A percentile compares a stretch with the other conserved stretches of the same genome.
Evolutionary conservation across 192 early-diverging fungal genomes (phyloP).

Genomic region (Coemansia sp.): DNA sequence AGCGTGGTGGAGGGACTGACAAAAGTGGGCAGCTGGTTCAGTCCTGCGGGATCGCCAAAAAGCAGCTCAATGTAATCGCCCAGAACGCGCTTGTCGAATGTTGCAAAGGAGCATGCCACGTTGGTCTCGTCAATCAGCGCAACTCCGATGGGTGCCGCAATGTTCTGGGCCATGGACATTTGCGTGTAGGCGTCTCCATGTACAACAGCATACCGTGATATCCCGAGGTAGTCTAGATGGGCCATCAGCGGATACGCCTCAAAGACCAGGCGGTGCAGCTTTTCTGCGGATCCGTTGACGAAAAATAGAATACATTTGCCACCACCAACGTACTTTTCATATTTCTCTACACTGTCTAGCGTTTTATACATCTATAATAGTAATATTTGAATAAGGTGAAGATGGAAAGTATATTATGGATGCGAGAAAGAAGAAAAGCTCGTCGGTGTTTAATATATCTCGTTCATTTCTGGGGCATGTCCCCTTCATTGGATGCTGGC

Average conservation of each 20-base stretch:
- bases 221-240: background rate
- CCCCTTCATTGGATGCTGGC: too few species aligned
- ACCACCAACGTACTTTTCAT: background rate
- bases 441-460: background rate
- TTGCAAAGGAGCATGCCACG: background rate
- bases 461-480: background rate
- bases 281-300: background rate
- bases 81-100: background rate
- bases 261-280: background rate
- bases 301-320: background rate
- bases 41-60: background rate
- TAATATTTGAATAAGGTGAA: background rate
- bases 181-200: background rate
- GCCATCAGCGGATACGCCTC: background rate
- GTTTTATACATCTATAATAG: constrained; percentile 3
- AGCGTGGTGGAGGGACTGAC: background rate
- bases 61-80: constrained; percentile 1
- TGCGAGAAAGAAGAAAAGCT: background rate
- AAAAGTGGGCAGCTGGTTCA: background rate
- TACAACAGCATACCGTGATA: background rate
- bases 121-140: background rate
- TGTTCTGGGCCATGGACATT: background rate
- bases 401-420: background rate
- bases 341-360: background rate
- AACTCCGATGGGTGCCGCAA: background rate